Evolutionary conservation across 2,329 filamentous ascomycete species (phyloP).

Genomic region (Delphinella strobiligena): DNA sequence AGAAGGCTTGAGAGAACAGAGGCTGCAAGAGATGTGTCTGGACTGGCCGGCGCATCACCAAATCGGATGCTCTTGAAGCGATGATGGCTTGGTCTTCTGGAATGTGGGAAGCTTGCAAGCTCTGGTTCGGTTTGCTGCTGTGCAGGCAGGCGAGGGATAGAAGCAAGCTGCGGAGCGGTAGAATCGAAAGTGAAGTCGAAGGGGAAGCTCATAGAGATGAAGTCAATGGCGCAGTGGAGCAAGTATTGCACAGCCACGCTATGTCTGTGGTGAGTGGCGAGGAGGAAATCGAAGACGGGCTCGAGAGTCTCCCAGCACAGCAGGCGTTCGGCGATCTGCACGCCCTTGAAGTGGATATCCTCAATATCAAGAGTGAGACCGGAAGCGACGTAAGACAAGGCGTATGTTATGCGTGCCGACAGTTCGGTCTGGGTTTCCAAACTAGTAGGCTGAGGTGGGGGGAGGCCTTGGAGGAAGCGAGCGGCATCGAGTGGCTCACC

Average conservation of each 20-base stretch:
- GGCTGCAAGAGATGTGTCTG: constrained; percentile 28
- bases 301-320: constrained; percentile 51
- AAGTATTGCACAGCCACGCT: constrained; percentile 38
- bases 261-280: neutral
- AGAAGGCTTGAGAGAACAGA: constrained; percentile 53
- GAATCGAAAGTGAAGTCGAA: constrained; percentile 48
- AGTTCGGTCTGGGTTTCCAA: neutral
- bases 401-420: constrained; percentile 13
- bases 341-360: constrained; percentile 23
- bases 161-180: constrained; percentile 32
- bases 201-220: constrained; percentile 49
- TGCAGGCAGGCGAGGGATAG: constrained; percentile 35
- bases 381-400: constrained; percentile 50
- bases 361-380: constrained; percentile 44
- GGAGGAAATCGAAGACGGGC: constrained; percentile 40
- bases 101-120: constrained; percentile 11
- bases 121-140: constrained; percentile 8
- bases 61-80: constrained; percentile 57
- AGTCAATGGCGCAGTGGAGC: constrained; percentile 45
- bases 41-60: constrained; percentile 47
- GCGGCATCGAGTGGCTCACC: constrained; percentile 5
- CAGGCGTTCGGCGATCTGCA: constrained; percentile 44
- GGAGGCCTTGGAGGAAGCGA: constrained; percentile 1
- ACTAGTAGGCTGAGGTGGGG: neutral
- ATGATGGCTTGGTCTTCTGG: constrained; percentile 29